Base-by-base conservation (phyloP, 805 yeast genomes). In the Candida tammaniensis region DNA sequence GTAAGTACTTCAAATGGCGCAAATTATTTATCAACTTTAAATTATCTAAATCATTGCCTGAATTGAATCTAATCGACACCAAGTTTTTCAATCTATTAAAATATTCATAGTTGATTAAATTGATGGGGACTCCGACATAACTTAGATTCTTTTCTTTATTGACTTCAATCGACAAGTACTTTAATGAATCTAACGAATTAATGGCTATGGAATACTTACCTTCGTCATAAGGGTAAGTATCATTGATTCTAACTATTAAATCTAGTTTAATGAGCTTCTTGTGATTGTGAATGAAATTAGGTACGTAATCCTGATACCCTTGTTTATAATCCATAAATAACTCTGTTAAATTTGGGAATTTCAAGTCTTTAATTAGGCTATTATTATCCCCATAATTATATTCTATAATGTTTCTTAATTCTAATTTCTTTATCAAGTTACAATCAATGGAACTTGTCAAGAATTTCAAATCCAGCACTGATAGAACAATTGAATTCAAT, bases 271-370 rank as follows among this genome's bases (percentile, higher is more conserved):
- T 39, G n/a, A 73, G 43, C 1, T 33, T 38, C 0, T 34, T 28
- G 6, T 37, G 24, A 1, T 49, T 34, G 5, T 67, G 29, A 1
- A 23, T 5, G 41, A 71, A 68, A 1, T 39, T 43, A 1, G 67
- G 67, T 0, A 68, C 65, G 1, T 66, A 55, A 45, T 71, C 76
- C n/a, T 55, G 43, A 11, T 54, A 31, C 11, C 64, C 55, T 43
- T 72, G 75, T 31, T 69, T 52, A 42, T 54, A 63, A 38, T 73
- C 76, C 4, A 73, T 43, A 11, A 49, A 47, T 17, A 71, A 40
- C 11, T 48, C 48, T 17, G 43, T 49, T 23, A 70, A 39, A 7
- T 36, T 47, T 1, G 15, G 37, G 16, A 68, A 47, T 21, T 46
- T 2, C 11, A 37, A 17, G 4, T 25, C 30, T 16, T 22, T n/a